Percentiles rank a stretch among this genome's conserved stretches.
Conservation (phyloP, 1,139 yeast genomes). For the Lodderomyces pseudojiufengensis region DNA sequence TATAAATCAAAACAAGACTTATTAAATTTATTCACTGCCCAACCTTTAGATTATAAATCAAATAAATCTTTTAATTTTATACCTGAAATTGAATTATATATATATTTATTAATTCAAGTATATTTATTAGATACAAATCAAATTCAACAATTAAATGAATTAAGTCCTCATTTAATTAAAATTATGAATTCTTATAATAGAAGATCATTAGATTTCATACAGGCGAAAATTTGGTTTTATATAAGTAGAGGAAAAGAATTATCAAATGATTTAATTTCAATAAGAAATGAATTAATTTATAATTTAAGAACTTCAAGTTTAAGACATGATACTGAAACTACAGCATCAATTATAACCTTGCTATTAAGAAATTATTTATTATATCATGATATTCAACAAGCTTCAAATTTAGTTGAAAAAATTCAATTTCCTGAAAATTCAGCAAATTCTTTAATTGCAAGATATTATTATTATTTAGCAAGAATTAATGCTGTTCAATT, state of each 20-base stretch:
- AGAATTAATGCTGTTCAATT: constrained; percentile 88
- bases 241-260: constrained; percentile 77
- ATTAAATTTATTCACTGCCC: constrained; percentile 29
- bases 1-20: constrained; percentile 43
- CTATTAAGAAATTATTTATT: constrained; percentile 76
- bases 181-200: constrained; percentile 66
- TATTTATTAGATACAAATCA: constrained; percentile 64
- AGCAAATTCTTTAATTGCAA: constrained; percentile 84
- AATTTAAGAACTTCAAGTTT: constrained; percentile 86
- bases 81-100: constrained; percentile 79
- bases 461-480: constrained; percentile 88
- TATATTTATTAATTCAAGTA: constrained; percentile 76
- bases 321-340: constrained; percentile 89
- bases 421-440: constrained; percentile 83
- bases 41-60: constrained; percentile 13
- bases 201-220: constrained; percentile 80
- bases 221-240: constrained; percentile 93
- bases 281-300: constrained; percentile 66
- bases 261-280: constrained; percentile 51
- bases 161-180: constrained; percentile 53
- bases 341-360: constrained; percentile 80
- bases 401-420: constrained; percentile 85
- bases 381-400: constrained; percentile 80
- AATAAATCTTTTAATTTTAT: constrained; percentile 4
- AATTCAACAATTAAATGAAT: constrained; percentile 45